Base-by-base conservation (phyloP, 1,284 basidiomycete genomes). In the Trichosporon inkin region DNA sequence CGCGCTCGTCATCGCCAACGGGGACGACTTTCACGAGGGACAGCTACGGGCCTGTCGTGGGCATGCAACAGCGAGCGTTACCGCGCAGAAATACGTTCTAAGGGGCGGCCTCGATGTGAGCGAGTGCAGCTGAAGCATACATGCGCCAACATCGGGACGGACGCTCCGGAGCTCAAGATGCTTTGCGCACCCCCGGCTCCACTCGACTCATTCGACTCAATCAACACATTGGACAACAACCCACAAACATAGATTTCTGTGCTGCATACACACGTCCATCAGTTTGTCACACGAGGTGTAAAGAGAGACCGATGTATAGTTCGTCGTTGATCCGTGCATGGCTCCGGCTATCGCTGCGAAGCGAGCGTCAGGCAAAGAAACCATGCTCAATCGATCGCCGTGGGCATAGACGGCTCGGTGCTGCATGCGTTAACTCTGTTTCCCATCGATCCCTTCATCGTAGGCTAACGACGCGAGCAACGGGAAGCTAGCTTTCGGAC, bases 21-120 rank as follows among this genome's bases (percentile, higher is more conserved):
- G 44, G 44, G 2, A 49, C 44, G 7, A 49, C 44, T 1, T 49
- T 49, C 28, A 49, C 44, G 16, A 49, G 44, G 16, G 44, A 49
- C 44, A 49, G 44, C 44, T 49, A n/a, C 24, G 44, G 44, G 6
- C 44, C 44, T 6, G 44, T 49, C 44, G 44, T 49, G 44, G 44
- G 22, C 44, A 49, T 49, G 44, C 44, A 49, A 14, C 44, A 49
- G 16, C 44, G 44, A 11, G 44, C 44, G 16, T n/a, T 49, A 16
- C 44, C 44, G 14, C 44, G 44, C 22, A 7, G 44, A 7, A 49
- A 49, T 24, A 49, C 44, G 24, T 49, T 49, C 16, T 49, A 49
- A n/a, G n/a, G n/a, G n/a, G n/a, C n/a, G n/a, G n/a, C n/a, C n/a
- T n/a, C n/a, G n/a, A n/a, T n/a, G n/a, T n/a, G n/a, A n/a, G n/a